Base-by-base conservation (phyloP, 768 basidiomycete species). In the Fomitopsis serialis region DNA sequence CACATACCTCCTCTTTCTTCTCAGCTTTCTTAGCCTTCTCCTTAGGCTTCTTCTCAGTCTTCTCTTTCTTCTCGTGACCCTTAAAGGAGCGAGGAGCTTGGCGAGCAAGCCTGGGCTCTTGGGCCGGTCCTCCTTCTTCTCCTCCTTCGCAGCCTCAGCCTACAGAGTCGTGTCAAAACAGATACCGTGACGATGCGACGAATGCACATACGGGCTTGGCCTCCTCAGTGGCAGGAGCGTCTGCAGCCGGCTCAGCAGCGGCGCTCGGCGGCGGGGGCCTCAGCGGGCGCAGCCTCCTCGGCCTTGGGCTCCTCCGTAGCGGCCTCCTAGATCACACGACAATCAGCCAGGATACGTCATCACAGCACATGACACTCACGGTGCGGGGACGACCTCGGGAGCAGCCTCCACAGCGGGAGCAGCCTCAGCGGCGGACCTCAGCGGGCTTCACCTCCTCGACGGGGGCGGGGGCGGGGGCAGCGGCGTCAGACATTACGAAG, bases 81-180 rank as follows among this genome's bases (percentile, higher is more conserved):
- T 89, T 90, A 79, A 92, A 85, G 87, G 80, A 25, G 84, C 83
- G 54, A 95, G 83, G 57, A 95, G 73, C 72, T 87, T 93, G 61
- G 82, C 67, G 53, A 95, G 77, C 60, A 93, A 64, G 49, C 80
- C 19, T 17, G 89, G 89, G 73, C 88, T 90, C 81, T 85, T 89
- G 62, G 89, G 87, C 61, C 79, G 78, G 36, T 89, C 84, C 60
- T 90, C 85, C 76, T 89, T 90, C 81, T 86, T 85, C 27, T 73
- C 56, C 53, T 76, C 68, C 45, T 68, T 40, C 19, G 60, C 53
- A 56, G 78, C 74, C 66, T 85, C 75, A 17, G 74, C 74, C 76
- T 73, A 43, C 59, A 57, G 4, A 37, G 19, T 47, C 36, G 34
- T 15, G 47, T 57, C 24, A 53, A 58, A 24, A 44, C 17, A 3